Base-by-base conservation (phyloP, 2,329 filamentous ascomycete species). In the Parafenestella ontariensis region DNA sequence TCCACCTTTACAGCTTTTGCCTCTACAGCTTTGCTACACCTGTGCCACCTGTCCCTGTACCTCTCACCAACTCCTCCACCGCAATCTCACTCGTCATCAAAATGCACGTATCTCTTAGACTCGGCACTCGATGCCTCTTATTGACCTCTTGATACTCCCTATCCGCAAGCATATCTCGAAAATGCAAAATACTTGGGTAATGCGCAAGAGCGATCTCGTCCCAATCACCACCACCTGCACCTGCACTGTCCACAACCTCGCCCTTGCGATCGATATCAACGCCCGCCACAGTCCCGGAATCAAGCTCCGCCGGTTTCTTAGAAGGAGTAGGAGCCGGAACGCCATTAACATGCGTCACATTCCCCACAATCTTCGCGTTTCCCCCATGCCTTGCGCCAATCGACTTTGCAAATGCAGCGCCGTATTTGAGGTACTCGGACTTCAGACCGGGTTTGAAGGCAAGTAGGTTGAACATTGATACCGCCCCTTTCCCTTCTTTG, bases 121-220 rank as follows among this genome's bases (percentile, higher is more conserved):
- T 79, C 54, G 79, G 78, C 50, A 87, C 71, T 24, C 85, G 74
- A 64, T 79, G 75, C 65, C 74, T 80, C 46, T 79, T 74, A 71
- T 87, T 87, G 5, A 85, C 83, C 34, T 72, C 78, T 74, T 87
- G 84, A 69, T 87, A 87, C 63, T 86, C 84, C 62, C 80, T 76
- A 39, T 81, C 81, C 1, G 76, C 79, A 39, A 86, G 65, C 85
- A 87, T 88, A 65, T 86, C 84, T 39, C 82, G 82, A 65, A 88
- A 88, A 70, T 88, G 85, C 56, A 71, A 59, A 31, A 88, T 82
- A 46, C 80, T 85, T 3, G 86, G 85, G 71, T 88, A 88, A 74
- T 88, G 85, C 50, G 86, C 86, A 39, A 88, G 76, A 0, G 86
- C 85, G 56, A 89, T 79, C 72, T 89, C 86, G 68, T 88, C 83